A percentile compares a stretch with the other conserved stretches of the same genome.
Evolutionary conservation across 2,329 filamentous ascomycete genomes (phyloP).

Genomic region (Penicillium sp.): DNA sequence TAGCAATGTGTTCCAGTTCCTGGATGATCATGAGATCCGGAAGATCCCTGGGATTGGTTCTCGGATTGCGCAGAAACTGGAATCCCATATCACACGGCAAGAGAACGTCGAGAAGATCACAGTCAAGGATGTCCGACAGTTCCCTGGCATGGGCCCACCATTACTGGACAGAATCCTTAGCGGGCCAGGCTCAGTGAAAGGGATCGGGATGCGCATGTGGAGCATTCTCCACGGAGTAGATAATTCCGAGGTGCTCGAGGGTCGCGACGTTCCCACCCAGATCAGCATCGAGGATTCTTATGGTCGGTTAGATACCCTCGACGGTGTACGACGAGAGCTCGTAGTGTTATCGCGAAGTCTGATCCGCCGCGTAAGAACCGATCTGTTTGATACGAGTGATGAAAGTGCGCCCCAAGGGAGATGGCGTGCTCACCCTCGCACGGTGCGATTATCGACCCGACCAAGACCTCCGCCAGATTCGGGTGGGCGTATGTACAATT

Average conservation of each 20-base stretch:
- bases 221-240: slow-evolving; percentile 78
- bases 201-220: slow-evolving; percentile 73
- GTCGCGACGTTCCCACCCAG: slow-evolving; percentile 71
- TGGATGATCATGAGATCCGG: slow-evolving; percentile 72
- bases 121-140: slow-evolving; percentile 62
- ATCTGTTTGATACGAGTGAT: slow-evolving; percentile 61
- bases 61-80: slow-evolving; percentile 68
- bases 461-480: slow-evolving; percentile 54
- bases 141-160: slow-evolving; percentile 61
- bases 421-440: slow-evolving; percentile 81
- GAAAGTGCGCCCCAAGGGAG: slow-evolving; percentile 29
- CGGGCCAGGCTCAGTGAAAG: slow-evolving; percentile 67
- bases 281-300: slow-evolving; percentile 97
- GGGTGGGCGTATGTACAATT: slow-evolving; percentile 56
- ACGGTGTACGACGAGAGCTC: slow-evolving; percentile 66
- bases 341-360: slow-evolving; percentile 66
- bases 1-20: slow-evolving; percentile 62
- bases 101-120: slow-evolving; percentile 54
- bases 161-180: slow-evolving; percentile 66
- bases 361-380: slow-evolving; percentile 72
- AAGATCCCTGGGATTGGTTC: slow-evolving; percentile 83
- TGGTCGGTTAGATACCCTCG: slow-evolving; percentile 62
- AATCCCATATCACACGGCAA: slow-evolving; percentile 56
- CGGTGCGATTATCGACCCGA: slow-evolving; percentile 75
- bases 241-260: slow-evolving; percentile 67